phyloP scores from a whole-genome alignment of 768 basidiomycete genomes.

The Megacollybia marginata region DNA sequence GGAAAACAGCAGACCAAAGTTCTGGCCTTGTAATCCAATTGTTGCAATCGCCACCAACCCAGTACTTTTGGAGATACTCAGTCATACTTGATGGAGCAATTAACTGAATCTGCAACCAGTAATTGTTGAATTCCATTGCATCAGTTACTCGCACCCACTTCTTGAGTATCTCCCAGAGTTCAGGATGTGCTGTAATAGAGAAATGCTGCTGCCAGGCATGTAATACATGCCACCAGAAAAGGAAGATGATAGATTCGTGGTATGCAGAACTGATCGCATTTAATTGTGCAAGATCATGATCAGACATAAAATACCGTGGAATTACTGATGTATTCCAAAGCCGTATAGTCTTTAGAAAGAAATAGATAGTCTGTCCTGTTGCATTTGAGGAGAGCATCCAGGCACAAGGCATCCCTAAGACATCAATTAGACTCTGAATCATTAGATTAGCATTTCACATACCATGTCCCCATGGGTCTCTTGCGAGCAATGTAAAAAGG shows the following conservation, averaged over 20 bases:
- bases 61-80: neutral
- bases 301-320: neutral
- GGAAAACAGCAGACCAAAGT: conserved; percentile 4
- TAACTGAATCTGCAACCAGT: neutral
- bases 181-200: neutral
- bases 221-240: neutral
- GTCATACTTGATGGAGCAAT: neutral
- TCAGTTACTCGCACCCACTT: neutral
- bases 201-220: neutral
- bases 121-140: neutral
- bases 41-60: neutral
- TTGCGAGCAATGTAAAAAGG: conserved; percentile 1
- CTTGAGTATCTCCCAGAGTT: neutral
- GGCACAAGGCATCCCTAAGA: neutral
- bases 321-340: neutral
- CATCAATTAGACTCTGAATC: no score
- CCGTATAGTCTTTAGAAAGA: neutral
- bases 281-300: neutral
- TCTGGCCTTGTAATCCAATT: neutral
- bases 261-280: neutral
- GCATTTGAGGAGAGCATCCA: neutral
- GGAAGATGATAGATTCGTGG: neutral
- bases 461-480: neutral
- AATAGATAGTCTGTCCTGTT: neutral
- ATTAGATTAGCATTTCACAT: no score